These are phyloP conservation scores for Plasmodium inui DNA, from an alignment of 169 alveolate genomes.

Conservation along the genomic window DNA sequence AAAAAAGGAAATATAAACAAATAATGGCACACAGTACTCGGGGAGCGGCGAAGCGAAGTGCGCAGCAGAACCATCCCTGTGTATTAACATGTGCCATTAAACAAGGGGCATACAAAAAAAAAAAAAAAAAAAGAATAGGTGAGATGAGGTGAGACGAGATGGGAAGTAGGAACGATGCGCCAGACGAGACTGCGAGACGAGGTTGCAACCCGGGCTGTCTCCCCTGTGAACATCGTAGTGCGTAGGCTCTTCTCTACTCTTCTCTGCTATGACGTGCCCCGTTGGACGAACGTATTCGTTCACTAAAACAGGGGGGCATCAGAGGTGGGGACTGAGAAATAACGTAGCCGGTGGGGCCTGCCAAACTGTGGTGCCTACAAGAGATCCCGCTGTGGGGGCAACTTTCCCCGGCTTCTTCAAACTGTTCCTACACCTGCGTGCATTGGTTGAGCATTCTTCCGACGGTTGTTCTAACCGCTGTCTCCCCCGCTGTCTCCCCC, in stretches of 20 bases:
- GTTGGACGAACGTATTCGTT: background rate
- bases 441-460: too few relatives aligned
- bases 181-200: background rate
- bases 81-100: background rate
- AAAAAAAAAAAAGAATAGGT: background rate
- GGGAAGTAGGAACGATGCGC: background rate
- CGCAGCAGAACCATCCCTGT: background rate
- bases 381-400: background rate
- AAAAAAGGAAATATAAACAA: slow-evolving; percentile 6
- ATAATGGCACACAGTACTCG: background rate
- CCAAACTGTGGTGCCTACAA: too few relatives aligned
- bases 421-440: too few relatives aligned
- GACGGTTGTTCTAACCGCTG: background rate
- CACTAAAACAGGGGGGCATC: background rate
- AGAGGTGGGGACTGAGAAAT: background rate
- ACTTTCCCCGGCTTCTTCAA: background rate
- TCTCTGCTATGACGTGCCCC: background rate
- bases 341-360: background rate
- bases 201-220: background rate
- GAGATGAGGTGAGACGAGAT: background rate
- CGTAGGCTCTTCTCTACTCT: too few relatives aligned
- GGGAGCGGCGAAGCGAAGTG: background rate
- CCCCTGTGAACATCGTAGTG: background rate
- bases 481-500: background rate
- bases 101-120: slow-evolving; percentile 11